Evolutionary conservation across 2,329 filamentous ascomycete genomes (phyloP).

Genomic region (Venturia pyrina): DNA sequence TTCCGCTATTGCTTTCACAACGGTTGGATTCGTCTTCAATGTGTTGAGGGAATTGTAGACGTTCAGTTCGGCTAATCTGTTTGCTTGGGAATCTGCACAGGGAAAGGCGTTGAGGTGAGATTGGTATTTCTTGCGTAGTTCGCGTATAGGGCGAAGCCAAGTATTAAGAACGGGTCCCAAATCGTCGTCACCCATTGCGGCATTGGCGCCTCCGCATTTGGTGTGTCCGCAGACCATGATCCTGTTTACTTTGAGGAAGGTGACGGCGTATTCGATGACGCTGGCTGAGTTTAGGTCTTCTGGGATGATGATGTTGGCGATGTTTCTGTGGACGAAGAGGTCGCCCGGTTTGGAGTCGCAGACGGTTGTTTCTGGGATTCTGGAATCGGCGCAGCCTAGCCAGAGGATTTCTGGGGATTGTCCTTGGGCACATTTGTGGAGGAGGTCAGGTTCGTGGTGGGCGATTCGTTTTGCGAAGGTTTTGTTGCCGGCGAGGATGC

Average conservation of each 20-base stretch:
- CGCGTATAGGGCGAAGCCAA: conserved; percentile 49
- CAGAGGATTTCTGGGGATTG: conserved; percentile 63
- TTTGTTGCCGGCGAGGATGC: conserved; percentile 58
- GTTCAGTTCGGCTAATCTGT: conserved; percentile 66
- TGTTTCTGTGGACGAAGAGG: conserved; percentile 84
- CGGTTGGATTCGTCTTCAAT: conserved; percentile 56
- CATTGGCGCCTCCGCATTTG: conserved; percentile 48
- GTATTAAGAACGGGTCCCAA: conserved; percentile 48
- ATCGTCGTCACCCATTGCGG: conserved; percentile 45
- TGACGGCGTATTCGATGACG: conserved; percentile 72
- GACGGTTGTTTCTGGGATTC: conserved; percentile 74
- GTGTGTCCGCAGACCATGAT: conserved; percentile 54
- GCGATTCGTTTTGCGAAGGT: conserved; percentile 58
- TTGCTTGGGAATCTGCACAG: conserved; percentile 38
- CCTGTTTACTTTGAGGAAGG: conserved; percentile 56
- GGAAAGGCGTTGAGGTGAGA: conserved; percentile 37
- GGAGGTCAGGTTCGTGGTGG: conserved; percentile 59
- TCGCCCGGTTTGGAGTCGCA: conserved; percentile 71
- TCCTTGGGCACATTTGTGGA: conserved; percentile 55
- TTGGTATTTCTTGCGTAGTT: conserved; percentile 44
- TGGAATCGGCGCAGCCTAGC: conserved; percentile 81
- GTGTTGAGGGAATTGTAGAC: conserved; percentile 58
- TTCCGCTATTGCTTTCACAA: conserved; percentile 61
- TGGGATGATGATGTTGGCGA: conserved; percentile 70
- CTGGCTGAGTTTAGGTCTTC: conserved; percentile 65